Conservation (phyloP, 1,139 yeast species). For the Arxiozyma telluris region DNA sequence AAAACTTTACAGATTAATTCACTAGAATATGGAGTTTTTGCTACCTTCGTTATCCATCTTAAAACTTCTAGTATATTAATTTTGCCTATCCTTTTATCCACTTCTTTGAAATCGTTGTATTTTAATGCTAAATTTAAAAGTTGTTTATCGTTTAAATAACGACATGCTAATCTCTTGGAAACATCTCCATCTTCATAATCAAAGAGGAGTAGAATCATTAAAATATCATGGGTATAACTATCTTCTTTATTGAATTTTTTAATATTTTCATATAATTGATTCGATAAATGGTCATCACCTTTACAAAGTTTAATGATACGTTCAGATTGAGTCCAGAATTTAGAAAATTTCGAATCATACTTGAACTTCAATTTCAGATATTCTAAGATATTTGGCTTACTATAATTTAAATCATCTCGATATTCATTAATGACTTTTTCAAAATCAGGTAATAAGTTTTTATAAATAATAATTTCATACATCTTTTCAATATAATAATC, state of each 20-base stretch:
- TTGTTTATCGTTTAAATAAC: slow-evolving; percentile 4
- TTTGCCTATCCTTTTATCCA: slow-evolving; percentile 14
- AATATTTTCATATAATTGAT: slow-evolving; percentile 7
- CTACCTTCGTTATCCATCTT: slow-evolving; percentile 13
- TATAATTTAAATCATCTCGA: slow-evolving; percentile 19
- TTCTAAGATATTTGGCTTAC: slow-evolving; percentile 16
- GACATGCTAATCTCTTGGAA: background rate
- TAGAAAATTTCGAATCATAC: slow-evolving; percentile 7
- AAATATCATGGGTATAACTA: slow-evolving; percentile 14
- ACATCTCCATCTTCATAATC: background rate
- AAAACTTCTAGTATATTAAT: slow-evolving; percentile 15
- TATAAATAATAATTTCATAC: slow-evolving; percentile 13
- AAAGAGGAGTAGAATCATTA: slow-evolving; percentile 13
- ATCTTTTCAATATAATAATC: slow-evolving; percentile 22
- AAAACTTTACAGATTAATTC: slow-evolving; percentile 15
- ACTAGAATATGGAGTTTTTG: slow-evolving; percentile 7
- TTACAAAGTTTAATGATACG: slow-evolving; percentile 9
- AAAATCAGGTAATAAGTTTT: slow-evolving; percentile 14
- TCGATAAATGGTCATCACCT: slow-evolving; percentile 5
- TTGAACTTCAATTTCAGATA: slow-evolving; percentile 17
- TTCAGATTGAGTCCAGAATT: slow-evolving; percentile 8
- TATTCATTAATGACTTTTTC: slow-evolving; percentile 14
- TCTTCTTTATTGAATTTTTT: slow-evolving; percentile 7
- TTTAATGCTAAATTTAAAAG: slow-evolving; percentile 9
- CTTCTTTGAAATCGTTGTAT: slow-evolving; percentile 22